Evolutionary conservation across 306 rosid species (phyloP), one percentile per base, ranked within the genome.

Genomic region (Casuarina glauca): DNA sequence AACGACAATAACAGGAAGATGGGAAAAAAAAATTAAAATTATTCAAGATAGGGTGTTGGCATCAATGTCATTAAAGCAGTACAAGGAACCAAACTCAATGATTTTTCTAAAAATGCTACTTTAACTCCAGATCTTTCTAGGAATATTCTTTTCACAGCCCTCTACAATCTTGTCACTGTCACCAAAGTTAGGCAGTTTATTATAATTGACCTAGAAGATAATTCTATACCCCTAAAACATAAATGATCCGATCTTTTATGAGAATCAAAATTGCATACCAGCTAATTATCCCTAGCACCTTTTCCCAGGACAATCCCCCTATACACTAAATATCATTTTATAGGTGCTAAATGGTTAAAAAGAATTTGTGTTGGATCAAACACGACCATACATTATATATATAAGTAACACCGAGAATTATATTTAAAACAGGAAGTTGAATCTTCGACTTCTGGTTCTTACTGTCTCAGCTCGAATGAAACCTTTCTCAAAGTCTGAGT

Each of bases 401-500:
- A 39, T 0, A 45, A 10, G 9, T 42, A 42, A 69, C 19, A 74
- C 15, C 4, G 26, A 32, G 44, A 36, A 19, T 16, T 60, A 39
- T 41, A 66, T 38, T 52, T 46, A 45, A 72, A 19, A 67, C 12
- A 53, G 42, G 36, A 54, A 39, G 53, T 80, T 52, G 76, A 73
- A 72, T 79, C 11, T 45, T 73, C 50, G 64, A 51, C 72, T 26
- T 2, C 64, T 43, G 70, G 72, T 54, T 53, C 94, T 88, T 89
- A 95, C 97, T 5, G 97, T 95, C 82, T 95, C 97, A 45, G 98
- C 98, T 76, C 97, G 92, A 78, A 95, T 95, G 87, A 95, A 95
- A 74, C 97, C 98, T 86, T 90, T 95, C 97, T 95, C 97, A 69
- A 95, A 95, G 90, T 95, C 98, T 20, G 97, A 89, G 89, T 95